Evolutionary conservation across 768 basidiomycete species (phyloP).

Genomic region (Macrocybe gigantea): DNA sequence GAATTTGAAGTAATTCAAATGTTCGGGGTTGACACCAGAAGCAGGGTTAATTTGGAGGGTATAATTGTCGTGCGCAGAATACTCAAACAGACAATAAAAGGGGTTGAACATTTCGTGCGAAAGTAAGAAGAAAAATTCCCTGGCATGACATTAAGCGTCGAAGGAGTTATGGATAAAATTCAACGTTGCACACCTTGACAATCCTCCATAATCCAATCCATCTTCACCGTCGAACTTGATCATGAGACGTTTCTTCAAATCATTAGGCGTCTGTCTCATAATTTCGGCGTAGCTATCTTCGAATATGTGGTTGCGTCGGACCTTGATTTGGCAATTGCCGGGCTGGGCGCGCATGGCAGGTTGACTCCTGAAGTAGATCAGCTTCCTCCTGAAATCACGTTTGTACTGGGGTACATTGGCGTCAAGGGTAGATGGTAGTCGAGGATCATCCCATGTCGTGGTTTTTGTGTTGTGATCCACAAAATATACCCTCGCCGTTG

Average conservation of each 20-base stretch:
- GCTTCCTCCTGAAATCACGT: slow-evolving; percentile 97
- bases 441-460: slow-evolving; percentile 99
- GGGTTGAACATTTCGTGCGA: slow-evolving; percentile 99
- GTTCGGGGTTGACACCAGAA: slow-evolving; percentile 97
- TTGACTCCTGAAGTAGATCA: slow-evolving; percentile 99
- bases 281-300: slow-evolving; percentile 99
- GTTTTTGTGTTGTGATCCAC: slow-evolving; percentile 99
- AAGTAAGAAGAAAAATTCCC: slow-evolving; percentile 99
- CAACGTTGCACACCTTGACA: slow-evolving; percentile 67
- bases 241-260: slow-evolving; percentile 98
- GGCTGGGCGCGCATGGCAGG: slow-evolving; percentile 97
- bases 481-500: slow-evolving; percentile 97
- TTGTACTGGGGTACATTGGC: slow-evolving; percentile 99
- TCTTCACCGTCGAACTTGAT: slow-evolving; percentile 99
- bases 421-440: slow-evolving; percentile 90
- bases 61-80: slow-evolving; percentile 99
- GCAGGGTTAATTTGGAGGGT: slow-evolving; percentile 99
- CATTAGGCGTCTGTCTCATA: slow-evolving; percentile 98
- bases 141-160: slow-evolving; percentile 22
- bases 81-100: slow-evolving; percentile 99
- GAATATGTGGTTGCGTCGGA: slow-evolving; percentile 96
- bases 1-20: slow-evolving; percentile 99
- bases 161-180: background rate
- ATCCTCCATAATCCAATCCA: slow-evolving; percentile 96
- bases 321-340: slow-evolving; percentile 98